These are phyloP conservation scores for Tulasnella calospora DNA, from an alignment of 768 basidiomycete genomes.

Conservation along the genomic window DNA sequence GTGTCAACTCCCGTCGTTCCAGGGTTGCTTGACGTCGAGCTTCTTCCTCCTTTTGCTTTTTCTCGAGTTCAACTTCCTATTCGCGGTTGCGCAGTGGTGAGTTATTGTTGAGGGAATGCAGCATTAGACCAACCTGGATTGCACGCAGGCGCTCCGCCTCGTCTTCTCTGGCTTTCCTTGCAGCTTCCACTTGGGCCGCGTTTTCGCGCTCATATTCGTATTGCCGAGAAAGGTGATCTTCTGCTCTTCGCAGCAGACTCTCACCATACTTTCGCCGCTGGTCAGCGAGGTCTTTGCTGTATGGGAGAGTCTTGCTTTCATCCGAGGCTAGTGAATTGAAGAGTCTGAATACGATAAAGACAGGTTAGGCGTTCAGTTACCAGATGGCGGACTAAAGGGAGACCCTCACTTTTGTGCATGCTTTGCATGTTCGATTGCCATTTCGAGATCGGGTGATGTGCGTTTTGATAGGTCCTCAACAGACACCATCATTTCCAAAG, in stretches of 20 bases:
- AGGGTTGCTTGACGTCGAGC: constrained; percentile 76
- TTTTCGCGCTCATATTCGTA: constrained; percentile 65
- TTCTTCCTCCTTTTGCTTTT: constrained; percentile 64
- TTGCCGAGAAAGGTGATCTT: constrained; percentile 72
- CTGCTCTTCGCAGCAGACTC: constrained; percentile 72
- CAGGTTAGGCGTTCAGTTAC: background rate
- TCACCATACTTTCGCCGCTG: constrained; percentile 88
- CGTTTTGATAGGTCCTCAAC: constrained; percentile 64
- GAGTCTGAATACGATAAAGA: constrained; percentile 46
- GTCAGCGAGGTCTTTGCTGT: constrained; percentile 80
- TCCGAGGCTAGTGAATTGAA: constrained; percentile 81
- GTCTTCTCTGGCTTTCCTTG: constrained; percentile 70
- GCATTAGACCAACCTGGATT: constrained; percentile 58
- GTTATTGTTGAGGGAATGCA: constrained; percentile 31
- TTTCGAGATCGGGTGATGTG: constrained; percentile 70
- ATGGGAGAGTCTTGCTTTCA: constrained; percentile 63
- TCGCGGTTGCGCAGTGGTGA: background rate
- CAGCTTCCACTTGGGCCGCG: constrained; percentile 67
- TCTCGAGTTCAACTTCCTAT: constrained; percentile 59
- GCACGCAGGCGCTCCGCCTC: constrained; percentile 55
- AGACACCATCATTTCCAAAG: constrained; percentile 80
- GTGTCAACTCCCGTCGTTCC: constrained; percentile 68
- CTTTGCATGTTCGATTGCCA: constrained; percentile 70
- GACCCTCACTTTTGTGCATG: constrained; percentile 80
- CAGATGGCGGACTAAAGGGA: background rate